These are phyloP conservation scores for Purshia tridentata DNA, from an alignment of 306 rosid species.

Conservation along the genomic window DNA sequence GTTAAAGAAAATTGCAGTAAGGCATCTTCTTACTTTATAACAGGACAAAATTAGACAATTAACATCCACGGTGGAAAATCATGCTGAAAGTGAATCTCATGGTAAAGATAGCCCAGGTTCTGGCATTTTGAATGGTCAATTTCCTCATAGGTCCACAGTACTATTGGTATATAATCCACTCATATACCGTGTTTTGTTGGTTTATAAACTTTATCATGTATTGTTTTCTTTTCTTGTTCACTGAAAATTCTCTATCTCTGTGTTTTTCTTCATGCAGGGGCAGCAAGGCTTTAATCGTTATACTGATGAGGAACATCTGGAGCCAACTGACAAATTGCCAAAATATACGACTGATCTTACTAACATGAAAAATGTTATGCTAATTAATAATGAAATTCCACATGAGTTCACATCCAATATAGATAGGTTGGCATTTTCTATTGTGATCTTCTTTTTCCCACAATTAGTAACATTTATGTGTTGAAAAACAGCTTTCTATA, in stretches of 20 bases:
- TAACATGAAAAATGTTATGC: slow-evolving; percentile 31
- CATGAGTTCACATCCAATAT: slow-evolving; percentile 24
- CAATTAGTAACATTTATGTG: neutral
- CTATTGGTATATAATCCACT: slow-evolving; percentile 39
- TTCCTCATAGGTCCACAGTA: slow-evolving; percentile 56
- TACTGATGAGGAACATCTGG: slow-evolving; percentile 37
- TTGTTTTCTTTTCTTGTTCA: slow-evolving; percentile 16
- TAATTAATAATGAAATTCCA: slow-evolving; percentile 28
- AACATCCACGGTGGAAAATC: slow-evolving; percentile 43
- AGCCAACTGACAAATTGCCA: slow-evolving; percentile 32
- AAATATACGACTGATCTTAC: slow-evolving; percentile 34
- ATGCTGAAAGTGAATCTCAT: slow-evolving; percentile 47
- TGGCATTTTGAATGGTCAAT: slow-evolving; percentile 40
- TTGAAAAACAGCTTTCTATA: slow-evolving; percentile 9
- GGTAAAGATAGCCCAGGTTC: slow-evolving; percentile 43
- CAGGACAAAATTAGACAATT: slow-evolving; percentile 81
- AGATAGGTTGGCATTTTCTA: slow-evolving; percentile 39
- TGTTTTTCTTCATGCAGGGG: slow-evolving; percentile 36
- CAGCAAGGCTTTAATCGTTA: slow-evolving; percentile 41
- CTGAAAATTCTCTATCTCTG: neutral
- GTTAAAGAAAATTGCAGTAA: slow-evolving; percentile 15
- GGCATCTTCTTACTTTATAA: slow-evolving; percentile 16
- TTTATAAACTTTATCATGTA: neutral
- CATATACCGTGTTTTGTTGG: slow-evolving; percentile 16
- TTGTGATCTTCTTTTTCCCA: slow-evolving; percentile 13